Conservation (phyloP, 495 filamentous ascomycete species). For the Penicillium samsonianum region DNA sequence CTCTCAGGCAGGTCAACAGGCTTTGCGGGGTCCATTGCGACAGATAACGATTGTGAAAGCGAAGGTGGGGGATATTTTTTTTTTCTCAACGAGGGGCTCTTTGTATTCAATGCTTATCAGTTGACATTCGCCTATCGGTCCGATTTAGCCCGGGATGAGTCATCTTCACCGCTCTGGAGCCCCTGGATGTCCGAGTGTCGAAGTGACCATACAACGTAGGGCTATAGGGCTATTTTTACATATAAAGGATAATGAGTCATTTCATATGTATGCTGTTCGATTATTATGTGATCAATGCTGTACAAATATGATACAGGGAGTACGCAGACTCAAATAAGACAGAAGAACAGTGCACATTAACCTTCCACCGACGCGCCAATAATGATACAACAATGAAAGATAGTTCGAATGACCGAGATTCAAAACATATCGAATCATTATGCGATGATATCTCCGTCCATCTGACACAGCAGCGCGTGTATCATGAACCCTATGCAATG, state of each 20-base stretch:
- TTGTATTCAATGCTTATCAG: conserved; percentile 33
- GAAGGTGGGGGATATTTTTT: conserved; percentile 32
- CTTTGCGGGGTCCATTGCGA: conserved; percentile 33
- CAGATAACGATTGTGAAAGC: conserved; percentile 6
- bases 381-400: conserved; percentile 5
- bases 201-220: not conserved
- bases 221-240: not conserved
- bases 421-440: not conserved
- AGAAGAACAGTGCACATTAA: conserved; percentile 9
- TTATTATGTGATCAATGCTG: conserved; percentile 15
- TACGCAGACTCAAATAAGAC: conserved; percentile 17
- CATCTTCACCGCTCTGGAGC: conserved; percentile 11
- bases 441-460: not conserved
- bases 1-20: conserved; percentile 34
- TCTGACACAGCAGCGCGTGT: conserved; percentile 12
- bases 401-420: not conserved
- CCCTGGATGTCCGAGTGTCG: not conserved
- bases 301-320: conserved; percentile 24
- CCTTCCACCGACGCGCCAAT: not conserved
- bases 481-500: conserved; percentile 10
- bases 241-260: not conserved
- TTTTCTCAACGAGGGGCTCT: conserved; percentile 26
- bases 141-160: conserved; percentile 37
- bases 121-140: conserved; percentile 35
- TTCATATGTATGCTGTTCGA: conserved; percentile 8